phyloP scores from a whole-genome alignment of 192 early-diverging fungal species.

The Dimargaris cristalligena region DNA sequence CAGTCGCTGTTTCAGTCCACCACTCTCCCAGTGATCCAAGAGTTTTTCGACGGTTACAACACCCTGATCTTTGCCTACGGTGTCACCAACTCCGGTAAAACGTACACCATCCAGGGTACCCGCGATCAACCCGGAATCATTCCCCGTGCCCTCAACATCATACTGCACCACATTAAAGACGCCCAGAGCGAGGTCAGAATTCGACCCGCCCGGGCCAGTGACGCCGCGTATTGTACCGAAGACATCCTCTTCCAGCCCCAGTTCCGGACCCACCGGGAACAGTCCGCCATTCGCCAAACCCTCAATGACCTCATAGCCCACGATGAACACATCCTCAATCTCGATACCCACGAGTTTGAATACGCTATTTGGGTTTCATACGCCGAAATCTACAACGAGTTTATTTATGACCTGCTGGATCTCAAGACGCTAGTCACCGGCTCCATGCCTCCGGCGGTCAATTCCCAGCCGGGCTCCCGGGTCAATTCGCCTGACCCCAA shows the following conservation, averaged over 20 bases:
- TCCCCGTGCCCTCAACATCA: slow-evolving; percentile 34
- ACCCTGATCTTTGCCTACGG: slow-evolving; percentile 54
- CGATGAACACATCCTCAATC: slow-evolving; percentile 15
- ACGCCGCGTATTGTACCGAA: slow-evolving; percentile 19
- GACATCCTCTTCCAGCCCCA: not conserved
- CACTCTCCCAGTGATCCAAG: slow-evolving; percentile 34
- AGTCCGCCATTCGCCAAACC: slow-evolving; percentile 15
- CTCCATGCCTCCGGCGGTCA: not conserved
- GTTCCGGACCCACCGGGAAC: slow-evolving; percentile 18
- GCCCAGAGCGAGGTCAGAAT: slow-evolving; percentile 24
- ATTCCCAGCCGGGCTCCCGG: not conserved
- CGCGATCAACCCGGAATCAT: slow-evolving; percentile 31
- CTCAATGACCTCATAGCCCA: slow-evolving; percentile 12
- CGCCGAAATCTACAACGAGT: slow-evolving; percentile 78
- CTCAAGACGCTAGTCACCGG: slow-evolving; percentile 9
- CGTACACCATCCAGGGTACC: slow-evolving; percentile 43
- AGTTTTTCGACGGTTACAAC: slow-evolving; percentile 38
- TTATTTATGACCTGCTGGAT: slow-evolving; percentile 69
- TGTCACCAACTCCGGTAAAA: slow-evolving; percentile 53
- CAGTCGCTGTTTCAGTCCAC: slow-evolving; percentile 38
- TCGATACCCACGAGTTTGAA: slow-evolving; percentile 31
- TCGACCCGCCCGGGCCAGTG: slow-evolving; percentile 21
- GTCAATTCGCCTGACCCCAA: slow-evolving; percentile 3
- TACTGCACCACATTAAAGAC: slow-evolving; percentile 31
- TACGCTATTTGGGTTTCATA: slow-evolving; percentile 79